A percentile compares a stretch with the other conserved stretches of the same genome.
These are phyloP conservation scores for Auricularia sp. DNA, from an alignment of 768 basidiomycete species.

Conservation along the genomic window DNA sequence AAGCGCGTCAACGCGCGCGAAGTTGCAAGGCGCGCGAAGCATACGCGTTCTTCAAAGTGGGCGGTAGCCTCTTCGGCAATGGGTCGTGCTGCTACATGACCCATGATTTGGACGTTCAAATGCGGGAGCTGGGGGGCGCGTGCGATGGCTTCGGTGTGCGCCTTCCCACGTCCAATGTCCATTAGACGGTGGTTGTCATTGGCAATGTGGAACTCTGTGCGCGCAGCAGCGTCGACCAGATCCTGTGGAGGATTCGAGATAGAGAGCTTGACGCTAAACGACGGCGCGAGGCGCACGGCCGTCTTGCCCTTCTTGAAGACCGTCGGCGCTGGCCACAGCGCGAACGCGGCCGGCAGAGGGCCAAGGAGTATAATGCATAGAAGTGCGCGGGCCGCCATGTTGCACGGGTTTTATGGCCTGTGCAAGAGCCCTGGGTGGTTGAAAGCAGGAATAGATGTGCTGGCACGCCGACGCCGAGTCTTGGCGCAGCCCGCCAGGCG, in stretches of 20 bases:
- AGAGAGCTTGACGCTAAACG: constrained; percentile 4
- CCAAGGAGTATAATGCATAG: too few relatives aligned
- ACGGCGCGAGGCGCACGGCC: constrained; percentile 6
- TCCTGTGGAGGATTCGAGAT: constrained; percentile 6
- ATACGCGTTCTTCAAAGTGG: constrained; percentile 1
- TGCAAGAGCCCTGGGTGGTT: too few relatives aligned
- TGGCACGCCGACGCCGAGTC: too few relatives aligned
- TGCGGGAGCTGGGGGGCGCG: constrained; percentile 2
- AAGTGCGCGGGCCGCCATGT: too few relatives aligned
- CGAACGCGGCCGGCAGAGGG: not conserved
- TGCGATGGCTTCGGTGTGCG: constrained; percentile 2
- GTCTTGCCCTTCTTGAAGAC: constrained; percentile 2
- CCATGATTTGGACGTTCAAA: constrained; percentile 4
- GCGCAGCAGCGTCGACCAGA: constrained; percentile 5
- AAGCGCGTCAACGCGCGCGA: not conserved
- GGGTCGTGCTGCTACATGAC: not conserved
- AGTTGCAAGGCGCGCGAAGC: not conserved
- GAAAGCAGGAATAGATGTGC: too few relatives aligned
- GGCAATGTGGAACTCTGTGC: constrained; percentile 1
- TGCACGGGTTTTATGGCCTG: too few relatives aligned
- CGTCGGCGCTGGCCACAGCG: constrained; percentile 9
- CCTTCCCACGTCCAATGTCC: constrained; percentile 8
- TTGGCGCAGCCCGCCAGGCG: too few relatives aligned
- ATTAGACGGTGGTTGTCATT: constrained; percentile 8
- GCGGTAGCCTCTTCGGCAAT: constrained; percentile 6